Percentiles rank a stretch among this genome's conserved stretches.
phyloP scores from a whole-genome alignment of 2,329 filamentous ascomycete species.

The Cladophialophora exuberans region DNA sequence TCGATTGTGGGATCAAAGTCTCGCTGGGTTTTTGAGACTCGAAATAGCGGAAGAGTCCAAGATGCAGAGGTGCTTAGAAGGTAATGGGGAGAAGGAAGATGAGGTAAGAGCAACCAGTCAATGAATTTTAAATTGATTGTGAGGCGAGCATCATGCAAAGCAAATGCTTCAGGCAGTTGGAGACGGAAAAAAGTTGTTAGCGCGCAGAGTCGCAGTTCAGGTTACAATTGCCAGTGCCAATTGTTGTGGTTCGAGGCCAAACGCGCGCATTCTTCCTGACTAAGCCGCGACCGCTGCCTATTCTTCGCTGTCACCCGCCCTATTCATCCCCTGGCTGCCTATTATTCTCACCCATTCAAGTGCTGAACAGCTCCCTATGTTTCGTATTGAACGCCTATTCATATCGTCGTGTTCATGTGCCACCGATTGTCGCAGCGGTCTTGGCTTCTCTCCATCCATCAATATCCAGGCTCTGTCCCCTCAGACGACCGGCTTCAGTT shows the following conservation, averaged over 20 bases:
- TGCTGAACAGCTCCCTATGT: too few species aligned
- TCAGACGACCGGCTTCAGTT: constrained; percentile 57
- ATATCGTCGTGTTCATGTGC: too few species aligned
- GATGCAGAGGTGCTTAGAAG: neutral
- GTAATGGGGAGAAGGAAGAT: neutral
- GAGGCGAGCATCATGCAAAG: too few species aligned
- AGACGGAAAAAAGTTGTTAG: constrained; percentile 11
- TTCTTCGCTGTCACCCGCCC: neutral
- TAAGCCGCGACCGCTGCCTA: constrained; percentile 1
- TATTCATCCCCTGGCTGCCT: too few species aligned
- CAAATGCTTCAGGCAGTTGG: too few species aligned
- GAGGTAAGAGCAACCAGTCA: neutral
- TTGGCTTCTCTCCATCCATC: neutral
- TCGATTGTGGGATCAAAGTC: neutral
- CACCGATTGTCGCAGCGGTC: too few species aligned
- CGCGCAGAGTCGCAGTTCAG: too few species aligned
- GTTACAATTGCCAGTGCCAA: too few species aligned
- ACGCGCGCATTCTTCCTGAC: constrained; percentile 15
- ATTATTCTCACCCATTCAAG: too few species aligned
- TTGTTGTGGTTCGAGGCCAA: constrained; percentile 14
- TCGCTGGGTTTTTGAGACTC: neutral
- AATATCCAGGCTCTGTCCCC: neutral
- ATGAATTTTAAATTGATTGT: neutral
- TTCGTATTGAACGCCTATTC: too few species aligned
- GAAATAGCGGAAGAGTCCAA: neutral